A percentile compares a stretch with the other conserved stretches of the same genome.
Conservation (phyloP, 495 filamentous ascomycete genomes). For the Gamarada debralockiae region DNA sequence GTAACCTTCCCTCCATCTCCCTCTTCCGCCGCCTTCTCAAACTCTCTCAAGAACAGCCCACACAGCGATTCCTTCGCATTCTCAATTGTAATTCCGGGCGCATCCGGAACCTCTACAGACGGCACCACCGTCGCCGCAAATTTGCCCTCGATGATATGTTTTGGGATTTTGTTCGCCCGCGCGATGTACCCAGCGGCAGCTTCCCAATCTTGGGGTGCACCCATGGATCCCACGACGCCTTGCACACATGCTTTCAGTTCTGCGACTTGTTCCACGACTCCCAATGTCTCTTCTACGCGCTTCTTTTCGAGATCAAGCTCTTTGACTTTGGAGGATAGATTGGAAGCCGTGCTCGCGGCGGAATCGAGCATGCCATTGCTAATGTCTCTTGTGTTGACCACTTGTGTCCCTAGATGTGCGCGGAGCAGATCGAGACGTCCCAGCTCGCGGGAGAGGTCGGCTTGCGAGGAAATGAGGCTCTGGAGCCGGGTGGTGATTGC, state of each 20-base stretch:
- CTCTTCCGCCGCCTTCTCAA: conserved; percentile 85
- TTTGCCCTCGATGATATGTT: conserved; percentile 71
- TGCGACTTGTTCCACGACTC: conserved; percentile 91
- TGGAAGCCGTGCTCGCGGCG: conserved; percentile 79
- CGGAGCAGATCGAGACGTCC: conserved; percentile 86
- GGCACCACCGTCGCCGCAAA: conserved; percentile 94
- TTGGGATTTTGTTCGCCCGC: conserved; percentile 75
- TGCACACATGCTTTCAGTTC: conserved; percentile 95
- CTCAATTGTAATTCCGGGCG: conserved; percentile 82
- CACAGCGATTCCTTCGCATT: conserved; percentile 84
- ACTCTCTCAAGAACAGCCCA: conserved; percentile 85
- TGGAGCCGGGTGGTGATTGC: conserved; percentile 71
- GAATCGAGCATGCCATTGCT: conserved; percentile 83
- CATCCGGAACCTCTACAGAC: conserved; percentile 90
- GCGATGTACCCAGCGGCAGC: conserved; percentile 86
- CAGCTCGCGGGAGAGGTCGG: conserved; percentile 78
- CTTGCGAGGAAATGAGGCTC: conserved; percentile 70
- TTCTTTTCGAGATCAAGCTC: conserved; percentile 85
- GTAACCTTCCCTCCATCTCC: conserved; percentile 84
- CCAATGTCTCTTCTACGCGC: conserved; percentile 81
- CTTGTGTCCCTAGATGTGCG: conserved; percentile 82
- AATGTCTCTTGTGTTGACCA: conserved; percentile 76
- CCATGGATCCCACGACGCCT: conserved; percentile 95
- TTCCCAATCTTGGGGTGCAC: conserved; percentile 97
- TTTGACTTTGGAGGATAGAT: conserved; percentile 81